Conservation (phyloP, 1,139 yeast species). For the Scheffersomyces titani region DNA sequence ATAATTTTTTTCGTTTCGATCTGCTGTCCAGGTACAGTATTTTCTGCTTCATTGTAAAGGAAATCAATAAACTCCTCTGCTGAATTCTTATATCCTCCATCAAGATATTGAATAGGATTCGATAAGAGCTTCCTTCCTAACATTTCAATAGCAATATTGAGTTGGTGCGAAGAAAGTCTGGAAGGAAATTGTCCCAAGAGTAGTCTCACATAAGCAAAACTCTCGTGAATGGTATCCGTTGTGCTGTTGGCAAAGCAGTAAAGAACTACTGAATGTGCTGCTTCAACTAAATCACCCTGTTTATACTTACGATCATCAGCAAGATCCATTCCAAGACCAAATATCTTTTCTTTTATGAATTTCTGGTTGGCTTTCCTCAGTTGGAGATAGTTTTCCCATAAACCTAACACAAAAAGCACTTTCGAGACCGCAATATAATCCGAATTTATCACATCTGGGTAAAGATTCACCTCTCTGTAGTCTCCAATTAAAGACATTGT, state of each 20-base stretch:
- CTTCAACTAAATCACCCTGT: conserved; percentile 52
- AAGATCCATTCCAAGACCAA: conserved; percentile 45
- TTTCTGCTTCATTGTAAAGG: conserved; percentile 38
- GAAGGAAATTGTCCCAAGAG: conserved; percentile 55
- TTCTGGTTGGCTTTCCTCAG: conserved; percentile 20
- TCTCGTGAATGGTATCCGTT: conserved; percentile 26
- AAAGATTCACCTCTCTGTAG: conserved; percentile 38
- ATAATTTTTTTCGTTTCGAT: conserved; percentile 26
- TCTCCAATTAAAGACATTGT: conserved; percentile 43
- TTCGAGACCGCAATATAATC: conserved; percentile 48
- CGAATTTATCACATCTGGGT: conserved; percentile 31
- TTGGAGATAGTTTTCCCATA: conserved; percentile 59
- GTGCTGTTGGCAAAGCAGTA: conserved; percentile 37
- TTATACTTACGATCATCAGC: conserved; percentile 31
- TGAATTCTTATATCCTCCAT: conserved; percentile 20
- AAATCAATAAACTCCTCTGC: conserved; percentile 43
- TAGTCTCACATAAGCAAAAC: conserved; percentile 35
- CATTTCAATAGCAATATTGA: conserved; percentile 59
- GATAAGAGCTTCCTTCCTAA: conserved; percentile 55
- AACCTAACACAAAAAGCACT: conserved; percentile 56
- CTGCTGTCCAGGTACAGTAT: conserved; percentile 30
- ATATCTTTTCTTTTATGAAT: conserved; percentile 35
- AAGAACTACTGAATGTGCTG: conserved; percentile 67
- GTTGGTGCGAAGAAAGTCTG: conserved; percentile 55
- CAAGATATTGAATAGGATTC: conserved; percentile 33